Evolutionary conservation across 2,329 filamentous ascomycete species (phyloP), one percentile per base, ranked within the genome.

Genomic region (Penicillium crustosum): DNA sequence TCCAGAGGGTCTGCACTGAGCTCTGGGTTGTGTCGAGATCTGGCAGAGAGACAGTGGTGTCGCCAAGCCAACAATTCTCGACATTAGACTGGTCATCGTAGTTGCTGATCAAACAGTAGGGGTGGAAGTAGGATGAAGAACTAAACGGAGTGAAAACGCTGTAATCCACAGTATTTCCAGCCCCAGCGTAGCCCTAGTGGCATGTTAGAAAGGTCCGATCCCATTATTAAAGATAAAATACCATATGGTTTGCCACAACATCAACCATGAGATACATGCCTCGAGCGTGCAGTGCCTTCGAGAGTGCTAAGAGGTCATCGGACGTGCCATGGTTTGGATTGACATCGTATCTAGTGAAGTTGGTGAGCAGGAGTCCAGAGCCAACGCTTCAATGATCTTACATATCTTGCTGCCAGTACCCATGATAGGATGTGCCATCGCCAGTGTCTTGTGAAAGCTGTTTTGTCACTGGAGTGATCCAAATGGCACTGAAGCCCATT

Each of bases 221-320:
- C 6, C 12, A 10, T 9, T 19, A 12, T 17, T 7, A 13, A 9
- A 27, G 2, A 45, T 5, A 9, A 17, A 36, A 10, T 41, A 63
- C 64, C 64, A 66, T 65, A 21, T 66, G 59, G n/a, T 66, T 66
- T n/a, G 64, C 57, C 3, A 86, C 83, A 1, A 86, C 74, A 59
- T 86, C 84, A 2, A 86, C 76, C 84, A 87, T 87, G 33, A 86
- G 72, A 62, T 83, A 84, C 83, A 86, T 87, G 12, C 73, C 79
- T 8, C 83, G 77, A 17, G 71, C 70, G 65, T 88, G 85, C 0
- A 86, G 71, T 2, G 82, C 83, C 19, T 74, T 70, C 1, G 85
- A 78, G 6, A 89, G 77, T 4, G 77, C 79, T 61, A 80, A 79
- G 54, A 89, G 76, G 61, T 89, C 86, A n/a, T 81, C 76, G 2